Evolutionary conservation across 495 filamentous ascomycete species (phyloP), one percentile per base, ranked within the genome.

Genomic region (Tuber calosporum): DNA sequence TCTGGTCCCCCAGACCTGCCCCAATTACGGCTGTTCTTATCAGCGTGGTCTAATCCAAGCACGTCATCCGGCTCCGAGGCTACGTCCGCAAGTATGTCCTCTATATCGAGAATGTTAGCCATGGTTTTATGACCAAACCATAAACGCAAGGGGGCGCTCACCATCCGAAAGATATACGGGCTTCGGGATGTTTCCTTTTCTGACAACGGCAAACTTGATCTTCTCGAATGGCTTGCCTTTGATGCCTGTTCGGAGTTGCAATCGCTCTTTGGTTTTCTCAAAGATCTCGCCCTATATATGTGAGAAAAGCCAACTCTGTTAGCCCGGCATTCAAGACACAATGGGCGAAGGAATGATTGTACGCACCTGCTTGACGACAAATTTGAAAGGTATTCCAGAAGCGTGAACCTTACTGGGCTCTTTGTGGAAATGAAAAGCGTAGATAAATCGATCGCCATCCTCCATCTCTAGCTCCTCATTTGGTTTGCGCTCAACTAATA

Each of bases 191-290:
- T 86, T 83, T 38, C 86, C 82, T 71, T 91, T 87, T 74, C 88
- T 87, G 9, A 97, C 86, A 66, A 97, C 83, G 7, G 93, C 92
- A 85, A 99, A 97, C 83, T 94, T 97, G 82, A 98, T 93, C 86
- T 97, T 99, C 83, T 99, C 95, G 76, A 98, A 95, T 72, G 92
- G 92, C 85, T 98, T 98, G 76, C 95, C 95, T 84, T 97, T 98
- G 82, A 99, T 89, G 19, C 93, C 93, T 3, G 92, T 96, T 68
- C 95, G 88, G 81, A 92, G 92, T 78, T 93, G 92, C 4, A 99
- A 85, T 36, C 95, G 89, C 79, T 94, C 90, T 84, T 93, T 96
- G 69, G 95, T 97, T 41, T 98, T 91, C 53, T 89, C 88, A 84
- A 98, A 99, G 45, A 85, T 83, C 81, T 99, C 95, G 43, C 90